Evolutionary conservation across 495 filamentous ascomycete genomes (phyloP), one percentile per base, ranked within the genome.

Genomic region (Umbilicaria muhlenbergii): DNA sequence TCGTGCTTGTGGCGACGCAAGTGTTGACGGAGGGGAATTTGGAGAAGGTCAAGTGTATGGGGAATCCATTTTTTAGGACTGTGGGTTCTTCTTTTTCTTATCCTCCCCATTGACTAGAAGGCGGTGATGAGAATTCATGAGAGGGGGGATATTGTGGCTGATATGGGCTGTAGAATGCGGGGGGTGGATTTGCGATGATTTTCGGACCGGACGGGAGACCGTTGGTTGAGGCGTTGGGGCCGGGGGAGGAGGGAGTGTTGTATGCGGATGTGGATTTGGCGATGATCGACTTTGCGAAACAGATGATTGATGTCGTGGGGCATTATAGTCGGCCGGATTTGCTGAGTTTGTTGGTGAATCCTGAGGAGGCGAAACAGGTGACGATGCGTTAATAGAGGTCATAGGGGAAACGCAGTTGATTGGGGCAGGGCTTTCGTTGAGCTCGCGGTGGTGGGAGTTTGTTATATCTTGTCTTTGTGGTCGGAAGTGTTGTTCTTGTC

Each of bases 261-360:
- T 56, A 50, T 28, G 56, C 53, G 3, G 52, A 64, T 39, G 40
- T 68, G 8, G 56, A 64, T 36, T 41, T 66, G 16, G 32, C 51
- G 15, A 46, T 51, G 5, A 59, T 62, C 33, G 39, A 41, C 11
- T 36, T 42, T 21, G 48, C 57, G 0, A 64, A 60, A 41, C 19
- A 42, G 12, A 56, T 64, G 15, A 36, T 56, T 1, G 60, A 66
- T 48, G 42, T 45, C 0, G 41, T 44, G 0, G 61, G 62, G 0
- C 58, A 63, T 44, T 63, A 66, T 43, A 52, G 52, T 13, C 46
- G 62, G 10, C 58, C 61, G 11, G 65, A 64, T 50, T 37, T 64
- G 34, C 39, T 64, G 31, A 56, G 52, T 21, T 21, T 28, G 24
- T 8, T 28, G 8, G 24, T 4, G 24, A 28, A 10, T 28, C 5